phyloP scores from a whole-genome alignment of 352 stramenopile species.

The Globisporangium echinulatum region DNA sequence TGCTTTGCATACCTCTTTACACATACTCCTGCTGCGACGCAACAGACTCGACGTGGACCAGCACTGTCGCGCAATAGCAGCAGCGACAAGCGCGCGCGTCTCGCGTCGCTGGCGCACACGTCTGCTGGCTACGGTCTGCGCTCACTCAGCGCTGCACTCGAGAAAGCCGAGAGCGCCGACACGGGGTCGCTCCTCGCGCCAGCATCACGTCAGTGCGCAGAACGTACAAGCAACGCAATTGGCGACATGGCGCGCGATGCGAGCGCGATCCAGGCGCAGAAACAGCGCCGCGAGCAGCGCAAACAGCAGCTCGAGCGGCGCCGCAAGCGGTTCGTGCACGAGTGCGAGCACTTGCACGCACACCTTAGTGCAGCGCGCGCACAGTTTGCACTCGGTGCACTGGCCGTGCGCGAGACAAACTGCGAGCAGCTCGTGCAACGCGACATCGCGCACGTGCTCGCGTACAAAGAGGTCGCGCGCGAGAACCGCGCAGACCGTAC shows the following conservation, averaged over 20 bases:
- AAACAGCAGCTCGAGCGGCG: conserved; percentile 41
- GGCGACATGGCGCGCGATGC: conserved; percentile 5
- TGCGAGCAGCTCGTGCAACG: conserved; percentile 31
- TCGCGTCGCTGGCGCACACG: conserved; percentile 18
- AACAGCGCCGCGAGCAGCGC: conserved; percentile 39
- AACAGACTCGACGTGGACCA: conserved; percentile 5
- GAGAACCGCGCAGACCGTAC: conserved; percentile 53
- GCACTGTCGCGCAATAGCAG: background rate
- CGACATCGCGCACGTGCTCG: conserved; percentile 40
- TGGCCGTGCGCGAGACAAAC: conserved; percentile 42
- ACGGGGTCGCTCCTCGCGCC: background rate
- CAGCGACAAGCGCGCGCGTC: conserved; percentile 1
- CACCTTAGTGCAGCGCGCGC: conserved; percentile 19
- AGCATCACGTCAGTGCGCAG: conserved; percentile 1
- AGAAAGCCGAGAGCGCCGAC: conserved; percentile 12
- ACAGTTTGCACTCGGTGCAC: conserved; percentile 28
- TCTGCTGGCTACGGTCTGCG: conserved; percentile 62
- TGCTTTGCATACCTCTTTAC: too few species aligned
- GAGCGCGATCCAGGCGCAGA: conserved; percentile 40
- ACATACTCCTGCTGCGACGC: too few species aligned
- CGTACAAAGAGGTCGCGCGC: conserved; percentile 60
- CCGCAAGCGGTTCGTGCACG: conserved; percentile 58
- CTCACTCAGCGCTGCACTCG: conserved; percentile 47
- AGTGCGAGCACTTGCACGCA: conserved; percentile 27
- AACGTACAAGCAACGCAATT: background rate